These are phyloP conservation scores for Colletotrichum tofieldiae DNA, from an alignment of 2,329 filamentous ascomycete species.

Conservation along the genomic window DNA sequence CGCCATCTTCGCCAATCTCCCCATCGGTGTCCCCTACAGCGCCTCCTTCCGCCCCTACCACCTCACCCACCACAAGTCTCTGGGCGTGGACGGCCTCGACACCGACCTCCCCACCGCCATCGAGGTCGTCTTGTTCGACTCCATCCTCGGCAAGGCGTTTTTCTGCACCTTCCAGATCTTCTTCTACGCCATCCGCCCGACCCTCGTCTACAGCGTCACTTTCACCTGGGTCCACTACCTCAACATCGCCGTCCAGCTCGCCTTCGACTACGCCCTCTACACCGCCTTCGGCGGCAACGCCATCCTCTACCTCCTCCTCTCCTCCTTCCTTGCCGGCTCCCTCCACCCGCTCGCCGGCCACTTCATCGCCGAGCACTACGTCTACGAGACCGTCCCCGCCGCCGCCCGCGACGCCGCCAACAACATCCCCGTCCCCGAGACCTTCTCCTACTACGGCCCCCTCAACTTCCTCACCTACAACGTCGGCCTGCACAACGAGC, in stretches of 20 bases:
- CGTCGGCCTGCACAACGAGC: constrained; percentile 97
- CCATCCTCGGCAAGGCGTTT: constrained; percentile 95
- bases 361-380: constrained; percentile 98
- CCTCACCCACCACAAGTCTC: constrained; percentile 98
- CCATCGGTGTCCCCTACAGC: constrained; percentile 96
- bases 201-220: constrained; percentile 92
- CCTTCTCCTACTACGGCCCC: constrained; percentile 95
- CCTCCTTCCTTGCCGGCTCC: constrained; percentile 93
- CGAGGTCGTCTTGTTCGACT: constrained; percentile 94
- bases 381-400: constrained; percentile 77
- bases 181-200: constrained; percentile 97
- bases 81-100: constrained; percentile 95
- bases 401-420: constrained; percentile 72
- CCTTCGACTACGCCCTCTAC: constrained; percentile 83
- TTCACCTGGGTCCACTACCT: constrained; percentile 87
- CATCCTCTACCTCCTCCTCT: constrained; percentile 87
- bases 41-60: constrained; percentile 98
- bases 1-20: constrained; percentile 94
- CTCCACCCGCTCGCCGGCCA: constrained; percentile 96
- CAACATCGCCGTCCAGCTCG: constrained; percentile 84
- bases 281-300: constrained; percentile 73
- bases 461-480: constrained; percentile 97
- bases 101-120: constrained; percentile 94
- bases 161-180: constrained; percentile 99
- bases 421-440: constrained; percentile 84